Percentiles rank a stretch among this genome's conserved stretches.
Evolutionary conservation across 1,139 yeast species (phyloP).

Genomic region (Taphrina wiesneri): DNA sequence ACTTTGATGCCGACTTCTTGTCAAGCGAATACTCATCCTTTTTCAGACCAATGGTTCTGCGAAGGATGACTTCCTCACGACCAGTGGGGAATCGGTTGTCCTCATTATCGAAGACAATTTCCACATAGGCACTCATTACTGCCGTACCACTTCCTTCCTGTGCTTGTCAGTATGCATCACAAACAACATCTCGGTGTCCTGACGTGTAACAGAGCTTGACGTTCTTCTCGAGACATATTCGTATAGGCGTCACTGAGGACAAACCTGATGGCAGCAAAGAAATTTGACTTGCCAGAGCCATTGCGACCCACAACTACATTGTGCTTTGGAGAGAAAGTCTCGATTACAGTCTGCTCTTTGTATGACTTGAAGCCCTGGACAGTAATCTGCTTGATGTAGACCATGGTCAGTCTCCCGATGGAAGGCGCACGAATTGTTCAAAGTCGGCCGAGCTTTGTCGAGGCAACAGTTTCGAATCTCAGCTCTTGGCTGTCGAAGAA

Average conservation of each 20-base stretch:
- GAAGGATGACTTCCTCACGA: constrained; percentile 65
- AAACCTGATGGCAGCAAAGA: constrained; percentile 92
- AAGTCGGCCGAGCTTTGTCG: background rate
- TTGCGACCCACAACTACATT: constrained; percentile 91
- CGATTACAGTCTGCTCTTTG: constrained; percentile 77
- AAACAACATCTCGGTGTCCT: background rate
- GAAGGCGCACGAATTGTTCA: background rate
- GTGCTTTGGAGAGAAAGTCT: constrained; percentile 72
- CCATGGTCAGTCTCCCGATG: background rate
- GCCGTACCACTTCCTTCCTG: constrained; percentile 69
- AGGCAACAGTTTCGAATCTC: too few species aligned
- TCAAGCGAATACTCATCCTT: constrained; percentile 83
- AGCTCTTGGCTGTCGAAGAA: too few species aligned
- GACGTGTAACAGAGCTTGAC: constrained; percentile 84
- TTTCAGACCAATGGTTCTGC: constrained; percentile 88
- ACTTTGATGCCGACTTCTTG: constrained; percentile 58
- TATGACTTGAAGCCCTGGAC: constrained; percentile 96
- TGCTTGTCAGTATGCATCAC: background rate
- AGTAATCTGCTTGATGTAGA: constrained; percentile 50
- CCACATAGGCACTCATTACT: constrained; percentile 91
- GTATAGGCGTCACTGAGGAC: constrained; percentile 89
- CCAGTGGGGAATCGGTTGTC: constrained; percentile 71
- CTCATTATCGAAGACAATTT: constrained; percentile 77
- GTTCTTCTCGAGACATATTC: constrained; percentile 81
- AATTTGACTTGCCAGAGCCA: constrained; percentile 95